Conservation (phyloP, 2,329 filamentous ascomycete genomes). For the Arthrinium puccinioides region DNA sequence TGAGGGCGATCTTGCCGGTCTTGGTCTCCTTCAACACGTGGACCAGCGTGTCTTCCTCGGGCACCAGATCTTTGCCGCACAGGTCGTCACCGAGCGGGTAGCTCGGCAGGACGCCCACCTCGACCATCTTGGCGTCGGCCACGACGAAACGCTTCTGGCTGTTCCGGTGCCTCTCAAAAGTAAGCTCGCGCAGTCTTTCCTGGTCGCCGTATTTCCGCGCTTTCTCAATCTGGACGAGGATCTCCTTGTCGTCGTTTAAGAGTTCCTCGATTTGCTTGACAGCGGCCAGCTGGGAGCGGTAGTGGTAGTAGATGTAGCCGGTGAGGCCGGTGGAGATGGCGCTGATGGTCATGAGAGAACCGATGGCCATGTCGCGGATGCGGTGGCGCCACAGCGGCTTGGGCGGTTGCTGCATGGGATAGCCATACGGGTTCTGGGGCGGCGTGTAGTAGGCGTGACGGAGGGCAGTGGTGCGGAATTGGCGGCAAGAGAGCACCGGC, state of each 20-base stretch:
- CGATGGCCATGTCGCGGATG: constrained; percentile 2
- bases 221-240: neutral
- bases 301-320: constrained; percentile 1
- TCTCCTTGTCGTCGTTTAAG: neutral
- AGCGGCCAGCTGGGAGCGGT: neutral
- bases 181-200: neutral
- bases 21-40: neutral
- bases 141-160: neutral
- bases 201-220: neutral
- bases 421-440: constrained; percentile 1
- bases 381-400: constrained; percentile 3
- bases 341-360: neutral
- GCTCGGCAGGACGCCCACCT: neutral
- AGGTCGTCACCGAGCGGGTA: constrained; percentile 1
- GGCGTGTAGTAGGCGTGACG: constrained; percentile 1
- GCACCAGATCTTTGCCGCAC: constrained; percentile 1
- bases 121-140: neutral
- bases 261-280: neutral
- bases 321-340: neutral
- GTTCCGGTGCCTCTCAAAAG: neutral
- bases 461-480: neutral
- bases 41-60: constrained; percentile 1
- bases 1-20: neutral
- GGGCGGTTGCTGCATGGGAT: neutral
- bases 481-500: neutral